Base-by-base conservation (phyloP, 176 grass and related monocot genomes). In the Raddia guianensis region DNA sequence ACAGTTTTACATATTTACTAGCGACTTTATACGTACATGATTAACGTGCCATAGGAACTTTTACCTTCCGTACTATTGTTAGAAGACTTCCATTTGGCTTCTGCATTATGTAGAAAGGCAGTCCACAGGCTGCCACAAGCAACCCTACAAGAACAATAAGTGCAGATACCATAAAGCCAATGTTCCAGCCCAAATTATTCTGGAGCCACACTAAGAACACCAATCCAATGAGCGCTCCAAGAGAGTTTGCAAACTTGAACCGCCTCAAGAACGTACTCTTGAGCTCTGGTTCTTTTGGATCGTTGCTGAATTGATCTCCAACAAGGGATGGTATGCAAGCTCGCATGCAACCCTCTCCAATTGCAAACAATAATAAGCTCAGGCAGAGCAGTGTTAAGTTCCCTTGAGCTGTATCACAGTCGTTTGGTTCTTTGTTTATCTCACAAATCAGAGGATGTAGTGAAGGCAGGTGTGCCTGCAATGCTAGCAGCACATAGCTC, bases 401-500 rank as follows among this genome's bases (percentile, higher is more conserved):
- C 74, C 71, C 72, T 77, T 76, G 66, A 43, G 73, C 73, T 56
- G 73, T 27, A 42, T 77, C 12, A 37, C 73, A 87, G 12, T 57
- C 82, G 56, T 82, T 82, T 70, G 78, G 61, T 59, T 93, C 75
- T 68, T 87, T 61, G 56, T 90, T 87, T 69, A 74, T 73, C 42
- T 81, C 82, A 71, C 91, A 93, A 42, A 67, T 65, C 34, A 40
- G 60, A 49, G 87, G 87, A 60, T 90, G 91, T 10, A 87, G 72
- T 5, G 84, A 85, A 54, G 79, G 50, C n/a, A 87, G 62, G 61
- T 87, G 84, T 16, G 84, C 80, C 68, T 93, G 91, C 21, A 87
- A 54, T 60, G 87, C 87, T 50, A 93, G 76, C 54, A 90, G 75
- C 70, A 68, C 70, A 65, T 90, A 93, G 47, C 87, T 87, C 91